Conservation (phyloP, 2,329 filamentous ascomycete genomes). For the Domatiomyces globalis region DNA sequence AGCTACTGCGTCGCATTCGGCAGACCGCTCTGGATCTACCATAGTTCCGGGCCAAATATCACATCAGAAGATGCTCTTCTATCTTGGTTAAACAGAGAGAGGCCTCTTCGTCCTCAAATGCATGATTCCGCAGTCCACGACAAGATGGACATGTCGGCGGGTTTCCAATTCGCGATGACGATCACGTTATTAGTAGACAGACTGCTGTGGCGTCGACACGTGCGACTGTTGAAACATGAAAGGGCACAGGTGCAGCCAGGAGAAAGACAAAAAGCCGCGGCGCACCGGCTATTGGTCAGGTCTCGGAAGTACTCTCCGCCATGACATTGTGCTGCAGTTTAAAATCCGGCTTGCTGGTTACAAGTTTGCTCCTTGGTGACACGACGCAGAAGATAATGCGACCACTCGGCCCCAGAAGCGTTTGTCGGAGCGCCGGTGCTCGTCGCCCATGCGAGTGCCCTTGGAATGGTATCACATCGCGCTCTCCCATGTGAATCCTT, state of each 20-base stretch:
- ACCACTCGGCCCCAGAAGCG: no score
- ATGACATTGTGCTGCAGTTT: not conserved
- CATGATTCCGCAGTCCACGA: not conserved
- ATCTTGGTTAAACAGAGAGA: no score
- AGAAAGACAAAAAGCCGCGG: not conserved
- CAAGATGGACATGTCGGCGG: not conserved
- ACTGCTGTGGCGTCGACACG: not conserved
- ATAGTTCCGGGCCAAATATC: not conserved
- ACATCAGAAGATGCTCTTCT: no score
- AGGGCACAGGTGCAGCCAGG: not conserved
- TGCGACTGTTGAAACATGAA: not conserved
- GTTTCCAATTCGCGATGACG: not conserved
- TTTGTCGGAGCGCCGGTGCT: no score
- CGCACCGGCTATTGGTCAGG: not conserved
- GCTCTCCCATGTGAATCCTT: not conserved
- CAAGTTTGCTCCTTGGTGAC: no score
- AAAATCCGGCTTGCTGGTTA: not conserved
- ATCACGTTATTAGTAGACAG: no score
- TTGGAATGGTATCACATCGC: no score
- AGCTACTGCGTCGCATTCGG: not conserved
- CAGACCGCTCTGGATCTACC: not conserved
- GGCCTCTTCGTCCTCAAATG: not conserved
- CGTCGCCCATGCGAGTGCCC: not conserved
- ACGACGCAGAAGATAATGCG: not conserved
- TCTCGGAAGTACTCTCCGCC: not conserved